Conservation (phyloP, 306 rosid genomes). For the Oxytropis ochrocephala region DNA sequence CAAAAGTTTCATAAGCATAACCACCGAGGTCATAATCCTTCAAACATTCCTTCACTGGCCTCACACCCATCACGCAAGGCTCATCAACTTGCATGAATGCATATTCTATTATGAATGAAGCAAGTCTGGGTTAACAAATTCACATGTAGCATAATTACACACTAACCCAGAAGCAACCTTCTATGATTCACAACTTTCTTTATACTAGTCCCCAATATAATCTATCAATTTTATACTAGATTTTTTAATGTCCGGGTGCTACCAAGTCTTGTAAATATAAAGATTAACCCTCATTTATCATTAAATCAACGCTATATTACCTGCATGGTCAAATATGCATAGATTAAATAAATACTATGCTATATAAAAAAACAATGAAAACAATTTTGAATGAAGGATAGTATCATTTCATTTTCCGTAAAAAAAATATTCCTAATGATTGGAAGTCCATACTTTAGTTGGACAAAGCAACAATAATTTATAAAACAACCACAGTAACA, state of each 20-base stretch:
- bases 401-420: not conserved
- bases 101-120: conserved; percentile 3
- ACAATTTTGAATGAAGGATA: not conserved
- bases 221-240: not conserved
- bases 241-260: not conserved
- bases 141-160: not conserved
- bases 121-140: not conserved
- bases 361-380: not conserved
- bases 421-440: not conserved
- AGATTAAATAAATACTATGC: not conserved
- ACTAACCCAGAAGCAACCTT: not conserved
- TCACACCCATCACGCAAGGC: not conserved
- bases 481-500: not conserved
- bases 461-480: conserved; percentile 1
- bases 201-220: not conserved
- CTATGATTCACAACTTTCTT: not conserved
- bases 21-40: not conserved
- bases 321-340: not conserved
- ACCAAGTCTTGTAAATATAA: not conserved
- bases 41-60: not conserved
- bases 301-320: not conserved
- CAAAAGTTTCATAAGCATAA: conserved; percentile 1
- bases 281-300: not conserved
- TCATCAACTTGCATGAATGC: not conserved
- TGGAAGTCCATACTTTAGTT: not conserved